Conservation (phyloP, 768 basidiomycete species). For the Mycena sanguinolenta region DNA sequence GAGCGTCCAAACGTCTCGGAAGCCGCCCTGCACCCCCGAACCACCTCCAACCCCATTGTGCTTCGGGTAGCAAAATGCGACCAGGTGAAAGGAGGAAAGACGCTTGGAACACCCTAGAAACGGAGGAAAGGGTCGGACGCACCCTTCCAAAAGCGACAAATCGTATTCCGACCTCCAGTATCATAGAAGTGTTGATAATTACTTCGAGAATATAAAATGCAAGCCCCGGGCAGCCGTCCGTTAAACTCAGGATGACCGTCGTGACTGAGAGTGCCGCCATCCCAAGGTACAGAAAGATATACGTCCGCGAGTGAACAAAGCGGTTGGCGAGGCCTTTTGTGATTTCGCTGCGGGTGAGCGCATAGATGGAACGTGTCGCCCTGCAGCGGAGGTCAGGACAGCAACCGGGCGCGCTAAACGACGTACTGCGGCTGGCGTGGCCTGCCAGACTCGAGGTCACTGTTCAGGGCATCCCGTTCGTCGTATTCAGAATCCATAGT, state of each 20-base stretch:
- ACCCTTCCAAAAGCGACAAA: conserved; percentile 95
- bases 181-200: conserved; percentile 92
- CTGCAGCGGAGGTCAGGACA: conserved; percentile 49
- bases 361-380: conserved; percentile 85
- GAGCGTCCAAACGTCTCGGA: neutral
- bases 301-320: conserved; percentile 89
- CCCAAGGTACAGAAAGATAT: conserved; percentile 88
- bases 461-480: conserved; percentile 53
- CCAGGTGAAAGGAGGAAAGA: neutral
- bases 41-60: too few species aligned
- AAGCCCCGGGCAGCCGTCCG: conserved; percentile 88
- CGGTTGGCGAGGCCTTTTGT: conserved; percentile 89
- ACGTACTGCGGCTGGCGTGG: conserved; percentile 47
- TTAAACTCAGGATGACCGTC: conserved; percentile 86
- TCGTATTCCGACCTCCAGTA: conserved; percentile 91
- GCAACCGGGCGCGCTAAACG: conserved; percentile 31
- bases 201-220: conserved; percentile 92
- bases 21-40: too few species aligned
- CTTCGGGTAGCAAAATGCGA: too few species aligned
- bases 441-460: conserved; percentile 40
- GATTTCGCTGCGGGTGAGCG: conserved; percentile 86
- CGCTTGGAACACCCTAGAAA: neutral
- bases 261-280: conserved; percentile 92
- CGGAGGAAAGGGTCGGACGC: conserved; percentile 46
- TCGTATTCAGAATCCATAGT: conserved; percentile 50